These are phyloP conservation scores for Ustulina deusta DNA, from an alignment of 2,329 filamentous ascomycete genomes.

Conservation along the genomic window DNA sequence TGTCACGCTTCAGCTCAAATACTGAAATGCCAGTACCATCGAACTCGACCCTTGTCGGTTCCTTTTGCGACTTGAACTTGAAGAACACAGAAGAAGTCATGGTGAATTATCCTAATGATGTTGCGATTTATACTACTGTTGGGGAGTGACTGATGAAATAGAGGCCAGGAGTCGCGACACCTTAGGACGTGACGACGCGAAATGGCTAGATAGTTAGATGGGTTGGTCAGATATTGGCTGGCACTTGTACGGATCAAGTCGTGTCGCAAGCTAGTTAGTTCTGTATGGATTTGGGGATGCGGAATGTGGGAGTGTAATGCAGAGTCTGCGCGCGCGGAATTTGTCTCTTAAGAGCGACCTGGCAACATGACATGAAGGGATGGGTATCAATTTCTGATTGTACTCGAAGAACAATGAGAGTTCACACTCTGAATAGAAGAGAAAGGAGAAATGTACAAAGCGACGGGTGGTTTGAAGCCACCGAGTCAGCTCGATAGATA, in stretches of 20 bases:
- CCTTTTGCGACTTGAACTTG: constrained; percentile 99
- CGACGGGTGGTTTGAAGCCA: constrained; percentile 47
- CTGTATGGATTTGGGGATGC: constrained; percentile 39
- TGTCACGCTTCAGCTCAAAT: constrained; percentile 98
- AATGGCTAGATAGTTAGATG: constrained; percentile 30
- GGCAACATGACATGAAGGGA: constrained; percentile 51
- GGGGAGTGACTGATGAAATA: constrained; percentile 7
- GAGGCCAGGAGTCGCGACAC: constrained; percentile 1
- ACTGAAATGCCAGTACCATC: constrained; percentile 98
- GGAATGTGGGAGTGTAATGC: constrained; percentile 38
- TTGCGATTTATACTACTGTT: constrained; percentile 42
- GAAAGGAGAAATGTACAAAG: constrained; percentile 53
- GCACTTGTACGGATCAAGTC: constrained; percentile 41
- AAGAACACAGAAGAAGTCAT: constrained; percentile 99
- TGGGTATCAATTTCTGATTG: constrained; percentile 54
- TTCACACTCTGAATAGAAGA: constrained; percentile 46
- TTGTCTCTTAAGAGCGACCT: constrained; percentile 49
- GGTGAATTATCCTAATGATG: constrained; percentile 53
- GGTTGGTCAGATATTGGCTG: constrained; percentile 27
- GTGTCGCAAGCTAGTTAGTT: constrained; percentile 40
- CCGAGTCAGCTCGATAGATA: constrained; percentile 47
- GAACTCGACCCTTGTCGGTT: constrained; percentile 93
- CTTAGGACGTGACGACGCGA: constrained; percentile 34
- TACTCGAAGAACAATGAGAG: constrained; percentile 51
- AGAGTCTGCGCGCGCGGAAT: constrained; percentile 43